Percentiles rank a stretch among this genome's conserved stretches.
Evolutionary conservation across 2,329 filamentous ascomycete species (phyloP).

Genomic region (Colletotrichum viniferum): DNA sequence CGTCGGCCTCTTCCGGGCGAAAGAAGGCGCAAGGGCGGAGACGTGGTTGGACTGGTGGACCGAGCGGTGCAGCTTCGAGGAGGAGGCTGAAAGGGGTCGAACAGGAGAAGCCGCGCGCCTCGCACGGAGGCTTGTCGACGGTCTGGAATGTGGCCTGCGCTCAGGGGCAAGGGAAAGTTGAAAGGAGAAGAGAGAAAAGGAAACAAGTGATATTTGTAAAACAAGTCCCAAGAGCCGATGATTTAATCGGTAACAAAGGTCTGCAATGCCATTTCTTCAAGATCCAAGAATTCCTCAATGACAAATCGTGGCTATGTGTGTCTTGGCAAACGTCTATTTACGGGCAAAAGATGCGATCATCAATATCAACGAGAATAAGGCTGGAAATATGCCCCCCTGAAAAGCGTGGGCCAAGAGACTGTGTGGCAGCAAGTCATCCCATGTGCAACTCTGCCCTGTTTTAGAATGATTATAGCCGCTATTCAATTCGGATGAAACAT

Average conservation of each 20-base stretch:
- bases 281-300: not conserved
- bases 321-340: not conserved
- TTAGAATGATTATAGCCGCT: not conserved
- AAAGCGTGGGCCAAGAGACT: not conserved
- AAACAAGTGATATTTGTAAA: not conserved
- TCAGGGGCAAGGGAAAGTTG: not conserved
- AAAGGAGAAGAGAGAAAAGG: not conserved
- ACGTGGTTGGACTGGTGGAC: slow-evolving; percentile 68
- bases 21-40: slow-evolving; percentile 58
- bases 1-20: slow-evolving; percentile 58
- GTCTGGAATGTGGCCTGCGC: slow-evolving; percentile 30
- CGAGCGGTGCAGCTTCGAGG: slow-evolving; percentile 61
- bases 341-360: not conserved
- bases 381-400: not conserved
- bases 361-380: not conserved
- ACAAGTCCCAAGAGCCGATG: not conserved
- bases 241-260: not conserved
- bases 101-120: slow-evolving; percentile 28
- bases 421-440: not conserved
- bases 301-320: not conserved
- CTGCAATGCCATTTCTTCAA: not conserved
- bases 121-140: slow-evolving; percentile 31
- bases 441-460: not conserved
- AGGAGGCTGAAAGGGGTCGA: slow-evolving; percentile 47
- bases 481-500: not conserved